Conservation (phyloP, 805 yeast genomes). For the Candida piceae region DNA sequence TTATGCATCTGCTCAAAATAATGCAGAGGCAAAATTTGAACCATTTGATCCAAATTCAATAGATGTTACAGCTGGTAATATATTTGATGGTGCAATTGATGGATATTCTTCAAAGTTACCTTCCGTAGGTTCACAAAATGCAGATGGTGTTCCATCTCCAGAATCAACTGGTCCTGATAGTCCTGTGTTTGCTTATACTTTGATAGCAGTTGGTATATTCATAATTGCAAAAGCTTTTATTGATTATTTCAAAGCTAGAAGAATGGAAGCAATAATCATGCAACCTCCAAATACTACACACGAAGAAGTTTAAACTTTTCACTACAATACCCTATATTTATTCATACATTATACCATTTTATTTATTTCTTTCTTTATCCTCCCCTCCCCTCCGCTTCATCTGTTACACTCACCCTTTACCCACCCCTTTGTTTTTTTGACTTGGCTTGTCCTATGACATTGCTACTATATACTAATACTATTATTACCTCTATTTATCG, state of each 20-base stretch:
- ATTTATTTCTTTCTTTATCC: too few species aligned
- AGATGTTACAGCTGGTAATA: constrained; percentile 31
- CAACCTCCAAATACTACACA: constrained; percentile 11
- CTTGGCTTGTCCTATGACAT: too few species aligned
- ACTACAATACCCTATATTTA: too few species aligned
- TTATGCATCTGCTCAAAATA: constrained; percentile 20
- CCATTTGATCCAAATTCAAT: constrained; percentile 57
- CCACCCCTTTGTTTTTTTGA: too few species aligned
- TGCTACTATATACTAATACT: too few species aligned
- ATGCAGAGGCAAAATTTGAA: constrained; percentile 36
- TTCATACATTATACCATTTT: too few species aligned
- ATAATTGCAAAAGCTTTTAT: constrained; percentile 61
- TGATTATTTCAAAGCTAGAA: constrained; percentile 72
- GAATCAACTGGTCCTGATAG: constrained; percentile 22
- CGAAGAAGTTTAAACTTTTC: not conserved
- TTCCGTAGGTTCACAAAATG: constrained; percentile 6
- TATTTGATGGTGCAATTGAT: constrained; percentile 25
- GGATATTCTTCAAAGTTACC: constrained; percentile 21
- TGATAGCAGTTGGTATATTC: constrained; percentile 65
- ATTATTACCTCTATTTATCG: too few species aligned
- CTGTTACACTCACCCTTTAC: too few species aligned
- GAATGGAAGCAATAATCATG: constrained; percentile 59
- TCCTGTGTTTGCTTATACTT: constrained; percentile 55
- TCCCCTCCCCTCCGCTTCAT: too few species aligned
- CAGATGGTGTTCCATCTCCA: constrained; percentile 5